Evolutionary conservation across 2,329 filamentous ascomycete species (phyloP).

Genomic region (Colletotrichum abscissum): DNA sequence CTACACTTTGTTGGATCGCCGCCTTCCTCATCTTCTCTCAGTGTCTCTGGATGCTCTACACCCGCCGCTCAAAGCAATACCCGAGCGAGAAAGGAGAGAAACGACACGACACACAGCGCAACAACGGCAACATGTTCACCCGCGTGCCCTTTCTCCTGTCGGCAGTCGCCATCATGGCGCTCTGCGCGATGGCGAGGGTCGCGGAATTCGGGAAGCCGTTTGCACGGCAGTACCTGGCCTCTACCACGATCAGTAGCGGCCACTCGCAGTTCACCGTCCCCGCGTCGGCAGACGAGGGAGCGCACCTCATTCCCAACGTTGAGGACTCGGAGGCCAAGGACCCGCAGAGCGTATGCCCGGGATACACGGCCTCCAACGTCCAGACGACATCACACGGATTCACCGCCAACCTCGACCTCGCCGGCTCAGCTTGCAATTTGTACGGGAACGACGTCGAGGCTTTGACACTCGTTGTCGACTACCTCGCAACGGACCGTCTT

Average conservation of each 20-base stretch:
- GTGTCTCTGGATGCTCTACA: constrained; percentile 18
- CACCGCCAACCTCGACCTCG: constrained; percentile 76
- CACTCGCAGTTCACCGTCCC: constrained; percentile 15
- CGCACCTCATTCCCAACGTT: constrained; percentile 27
- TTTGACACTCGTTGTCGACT: constrained; percentile 75
- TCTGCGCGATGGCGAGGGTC: constrained; percentile 21
- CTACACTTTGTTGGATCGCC: constrained; percentile 22
- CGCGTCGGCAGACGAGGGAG: constrained; percentile 16
- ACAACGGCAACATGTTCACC: background rate
- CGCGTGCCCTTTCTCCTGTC: constrained; percentile 12
- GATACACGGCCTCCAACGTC: constrained; percentile 74
- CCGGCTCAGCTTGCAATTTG: constrained; percentile 77
- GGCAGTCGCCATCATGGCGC: constrained; percentile 14
- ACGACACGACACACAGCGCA: background rate
- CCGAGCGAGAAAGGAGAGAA: constrained; percentile 3
- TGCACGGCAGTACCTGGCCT: constrained; percentile 7
- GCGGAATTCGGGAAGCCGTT: background rate
- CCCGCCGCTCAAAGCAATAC: background rate
- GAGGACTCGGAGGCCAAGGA: constrained; percentile 25
- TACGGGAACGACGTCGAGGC: constrained; percentile 81
- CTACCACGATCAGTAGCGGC: background rate
- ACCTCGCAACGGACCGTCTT: constrained; percentile 73
- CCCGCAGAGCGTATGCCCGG: constrained; percentile 65
- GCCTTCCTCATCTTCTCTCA: constrained; percentile 19
- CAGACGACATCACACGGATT: constrained; percentile 63